Conservation (phyloP, 768 basidiomycete species). For the Phlebiopsis gigantea region DNA sequence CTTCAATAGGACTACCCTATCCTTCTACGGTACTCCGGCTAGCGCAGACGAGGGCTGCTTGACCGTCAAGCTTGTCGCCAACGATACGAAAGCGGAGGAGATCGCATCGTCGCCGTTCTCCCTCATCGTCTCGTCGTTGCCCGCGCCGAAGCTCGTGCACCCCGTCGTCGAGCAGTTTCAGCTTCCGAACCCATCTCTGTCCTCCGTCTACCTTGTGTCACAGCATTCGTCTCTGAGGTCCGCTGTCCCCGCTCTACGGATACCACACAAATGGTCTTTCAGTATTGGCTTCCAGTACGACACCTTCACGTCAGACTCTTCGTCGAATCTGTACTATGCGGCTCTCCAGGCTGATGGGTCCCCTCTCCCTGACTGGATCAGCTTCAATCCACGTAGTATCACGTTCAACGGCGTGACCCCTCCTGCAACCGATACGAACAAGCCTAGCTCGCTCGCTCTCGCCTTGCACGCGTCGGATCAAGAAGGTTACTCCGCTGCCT, state of each 20-base stretch:
- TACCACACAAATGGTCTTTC: conserved; percentile 85
- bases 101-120: conserved; percentile 47
- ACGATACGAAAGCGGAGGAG: conserved; percentile 39
- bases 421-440: conserved; percentile 29
- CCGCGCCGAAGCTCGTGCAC: conserved; percentile 48
- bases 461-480: conserved; percentile 66
- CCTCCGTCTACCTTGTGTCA: conserved; percentile 70
- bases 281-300: conserved; percentile 74
- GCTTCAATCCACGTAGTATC: conserved; percentile 57
- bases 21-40: conserved; percentile 68
- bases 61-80: conserved; percentile 58
- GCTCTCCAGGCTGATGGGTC: conserved; percentile 64
- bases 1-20: conserved; percentile 56
- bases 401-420: conserved; percentile 83
- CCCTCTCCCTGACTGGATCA: conserved; percentile 68
- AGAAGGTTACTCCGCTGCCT: conserved; percentile 61
- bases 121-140: conserved; percentile 50
- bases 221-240: conserved; percentile 50
- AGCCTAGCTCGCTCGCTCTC: conserved; percentile 43
- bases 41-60: conserved; percentile 57
- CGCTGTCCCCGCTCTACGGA: conserved; percentile 50
- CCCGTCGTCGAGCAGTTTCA: conserved; percentile 59
- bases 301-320: conserved; percentile 39
- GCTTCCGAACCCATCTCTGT: conserved; percentile 54
- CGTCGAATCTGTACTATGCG: conserved; percentile 45